Percentiles rank a stretch among this genome's conserved stretches.
phyloP scores from a whole-genome alignment of 108 stramenopile species.

The Discostella pseudostelligera region DNA sequence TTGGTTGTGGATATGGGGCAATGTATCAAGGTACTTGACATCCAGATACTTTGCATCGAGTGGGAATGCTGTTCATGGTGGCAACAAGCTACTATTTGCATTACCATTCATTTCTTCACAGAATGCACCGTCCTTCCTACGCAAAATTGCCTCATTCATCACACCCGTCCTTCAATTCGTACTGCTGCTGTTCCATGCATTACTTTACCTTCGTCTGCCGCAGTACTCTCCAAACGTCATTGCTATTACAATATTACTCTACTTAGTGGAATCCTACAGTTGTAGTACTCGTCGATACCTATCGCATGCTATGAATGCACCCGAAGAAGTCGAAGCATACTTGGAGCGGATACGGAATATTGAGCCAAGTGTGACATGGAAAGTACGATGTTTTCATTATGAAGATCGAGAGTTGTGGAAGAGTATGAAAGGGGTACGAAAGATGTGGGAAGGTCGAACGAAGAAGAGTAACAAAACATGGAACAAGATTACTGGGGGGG shows the following conservation, averaged over 20 bases:
- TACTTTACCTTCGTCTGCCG: slow-evolving; percentile 43
- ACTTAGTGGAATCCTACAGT: slow-evolving; percentile 71
- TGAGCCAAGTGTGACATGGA: slow-evolving; percentile 72
- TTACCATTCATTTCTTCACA: no score
- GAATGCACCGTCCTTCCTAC: no score
- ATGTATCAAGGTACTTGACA: slow-evolving; percentile 21
- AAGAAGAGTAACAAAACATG: neutral
- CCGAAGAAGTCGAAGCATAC: slow-evolving; percentile 60
- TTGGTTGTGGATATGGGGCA: slow-evolving; percentile 49
- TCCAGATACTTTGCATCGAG: slow-evolving; percentile 26
- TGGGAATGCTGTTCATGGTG: neutral
- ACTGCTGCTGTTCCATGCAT: slow-evolving; percentile 24
- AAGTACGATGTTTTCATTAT: slow-evolving; percentile 80
- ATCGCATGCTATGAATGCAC: slow-evolving; percentile 62
- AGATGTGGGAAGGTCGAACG: slow-evolving; percentile 23
- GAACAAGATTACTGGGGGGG: no score
- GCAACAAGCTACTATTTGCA: neutral
- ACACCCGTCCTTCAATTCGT: slow-evolving; percentile 33
- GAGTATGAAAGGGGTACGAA: slow-evolving; percentile 8
- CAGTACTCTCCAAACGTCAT: slow-evolving; percentile 43
- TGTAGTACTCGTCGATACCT: slow-evolving; percentile 75
- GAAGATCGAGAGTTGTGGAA: slow-evolving; percentile 56
- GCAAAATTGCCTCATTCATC: no score
- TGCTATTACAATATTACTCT: slow-evolving; percentile 45
- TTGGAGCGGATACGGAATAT: slow-evolving; percentile 56